Conservation (phyloP, 2,329 filamentous ascomycete species). For the Westerdykella ornata region DNA sequence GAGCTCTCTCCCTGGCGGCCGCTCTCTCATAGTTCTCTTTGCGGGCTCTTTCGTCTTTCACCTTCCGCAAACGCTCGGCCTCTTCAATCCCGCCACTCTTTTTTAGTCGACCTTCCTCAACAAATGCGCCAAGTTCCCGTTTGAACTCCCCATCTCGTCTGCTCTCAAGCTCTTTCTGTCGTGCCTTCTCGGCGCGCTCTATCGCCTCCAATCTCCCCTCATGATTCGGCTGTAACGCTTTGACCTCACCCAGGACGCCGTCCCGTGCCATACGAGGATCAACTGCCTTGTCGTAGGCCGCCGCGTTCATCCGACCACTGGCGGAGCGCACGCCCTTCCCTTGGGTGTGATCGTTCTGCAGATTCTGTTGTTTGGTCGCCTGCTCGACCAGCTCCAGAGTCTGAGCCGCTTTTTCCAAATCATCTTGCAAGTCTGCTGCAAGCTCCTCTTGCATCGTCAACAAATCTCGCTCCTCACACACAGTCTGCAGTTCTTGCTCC, state of each 20-base stretch:
- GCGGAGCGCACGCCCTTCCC: conserved; percentile 42
- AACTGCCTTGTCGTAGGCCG: conserved; percentile 42
- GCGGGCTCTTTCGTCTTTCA: conserved; percentile 79
- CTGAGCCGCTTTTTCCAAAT: conserved; percentile 87
- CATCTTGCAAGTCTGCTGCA: conserved; percentile 83
- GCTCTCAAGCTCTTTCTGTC: conserved; percentile 79
- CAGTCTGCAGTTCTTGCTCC: conserved; percentile 94
- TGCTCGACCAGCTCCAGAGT: conserved; percentile 95
- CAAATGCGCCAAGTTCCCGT: conserved; percentile 77
- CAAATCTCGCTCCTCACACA: conserved; percentile 91
- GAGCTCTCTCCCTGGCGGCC: conserved; percentile 41
- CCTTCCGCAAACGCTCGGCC: conserved; percentile 73
- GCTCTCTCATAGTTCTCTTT: conserved; percentile 61
- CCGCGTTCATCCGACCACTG: conserved; percentile 38
- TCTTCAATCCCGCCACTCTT: conserved; percentile 95
- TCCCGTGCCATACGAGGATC: conserved; percentile 84
- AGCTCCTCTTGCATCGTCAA: conserved; percentile 95
- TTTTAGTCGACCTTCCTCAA: conserved; percentile 85
- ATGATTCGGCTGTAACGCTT: conserved; percentile 89
- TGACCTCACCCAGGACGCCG: conserved; percentile 83
- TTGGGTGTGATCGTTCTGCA: conserved; percentile 61
- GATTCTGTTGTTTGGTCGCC: conserved; percentile 89
- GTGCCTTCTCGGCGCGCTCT: conserved; percentile 86
- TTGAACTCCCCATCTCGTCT: conserved; percentile 70
- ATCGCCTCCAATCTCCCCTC: conserved; percentile 90